Evolutionary conservation across 495 filamentous ascomycete species (phyloP), one percentile per base, ranked within the genome.

Genomic region (Elasticomyces elasticus): DNA sequence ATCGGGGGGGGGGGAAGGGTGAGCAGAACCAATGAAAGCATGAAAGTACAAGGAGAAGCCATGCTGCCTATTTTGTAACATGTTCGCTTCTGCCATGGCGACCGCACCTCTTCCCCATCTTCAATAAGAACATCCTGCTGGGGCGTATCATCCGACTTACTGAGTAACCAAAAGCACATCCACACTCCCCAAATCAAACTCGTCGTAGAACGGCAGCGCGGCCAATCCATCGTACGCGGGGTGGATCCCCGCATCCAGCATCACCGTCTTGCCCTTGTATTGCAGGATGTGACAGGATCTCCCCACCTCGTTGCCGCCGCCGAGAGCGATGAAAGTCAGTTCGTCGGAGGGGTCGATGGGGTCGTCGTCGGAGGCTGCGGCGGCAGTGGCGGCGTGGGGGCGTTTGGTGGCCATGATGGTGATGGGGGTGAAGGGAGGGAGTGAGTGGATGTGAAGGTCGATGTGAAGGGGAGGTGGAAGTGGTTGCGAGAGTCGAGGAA

Each of bases 181-280:
- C 37, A 98, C 91, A 5, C 86, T 94, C 69, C 92, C 95, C 28
- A 98, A 74, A 66, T 98, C 92, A 66, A 96, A 98, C 64, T 98
- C 90, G 66, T 98, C 92, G 66, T 95, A 98, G 74, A 95, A 98
- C 0, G 92, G 92, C 9, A 98, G 80, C 33, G 87, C 85, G 15
- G 89, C 86, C 47, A 96, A 83, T 7, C 92, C 92, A 58, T 96
- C 91, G 66, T 95, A 95, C n/a, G 88, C 92, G 37, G 92, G 89
- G 62, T 97, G 92, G 70, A 94, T 88, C 13, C 92, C 92, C 38
- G 92, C 92, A 74, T 98, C 92, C 47, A 98, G 86, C 92, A 98
- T 98, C 54, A 98, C 87, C 5, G 92, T 97, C 66, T 98, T 98
- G 19, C 92, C 92, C 65, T 97, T 98, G 77, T 98, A 98, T 64